phyloP scores from a whole-genome alignment of 345 rosid genomes.

The Salix udensis region DNA sequence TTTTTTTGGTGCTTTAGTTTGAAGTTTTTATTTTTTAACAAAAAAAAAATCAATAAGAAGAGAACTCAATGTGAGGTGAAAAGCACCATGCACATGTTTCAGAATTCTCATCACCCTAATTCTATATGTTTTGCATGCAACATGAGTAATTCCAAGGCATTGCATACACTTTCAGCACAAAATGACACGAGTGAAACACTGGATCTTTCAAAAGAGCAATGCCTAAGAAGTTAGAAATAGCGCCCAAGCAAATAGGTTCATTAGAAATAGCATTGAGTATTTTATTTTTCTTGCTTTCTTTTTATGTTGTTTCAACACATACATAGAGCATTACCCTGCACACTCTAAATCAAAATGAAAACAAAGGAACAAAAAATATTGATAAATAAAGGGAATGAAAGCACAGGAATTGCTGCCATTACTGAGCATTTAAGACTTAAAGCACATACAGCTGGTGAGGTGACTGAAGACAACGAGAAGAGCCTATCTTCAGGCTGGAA shows the following conservation, averaged over 20 bases:
- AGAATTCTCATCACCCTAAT: background rate
- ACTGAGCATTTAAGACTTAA: constrained; percentile 1
- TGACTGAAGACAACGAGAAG: constrained; percentile 85
- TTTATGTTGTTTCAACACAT: background rate
- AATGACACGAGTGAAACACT: background rate
- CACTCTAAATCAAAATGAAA: background rate
- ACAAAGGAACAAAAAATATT: background rate
- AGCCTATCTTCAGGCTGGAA: constrained; percentile 96
- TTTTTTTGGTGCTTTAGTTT: background rate
- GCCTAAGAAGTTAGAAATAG: background rate
- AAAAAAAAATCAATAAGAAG: background rate
- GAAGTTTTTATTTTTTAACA: background rate
- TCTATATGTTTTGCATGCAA: background rate
- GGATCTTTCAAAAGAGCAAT: background rate
- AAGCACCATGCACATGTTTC: background rate
- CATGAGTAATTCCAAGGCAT: background rate
- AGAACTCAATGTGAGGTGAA: background rate
- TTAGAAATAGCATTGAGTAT: background rate
- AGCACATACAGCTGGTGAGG: constrained; percentile 82
- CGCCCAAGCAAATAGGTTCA: background rate
- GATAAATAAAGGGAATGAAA: background rate
- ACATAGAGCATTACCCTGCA: background rate
- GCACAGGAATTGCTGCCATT: background rate
- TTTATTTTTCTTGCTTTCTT: background rate
- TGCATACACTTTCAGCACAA: background rate